Evolutionary conservation across 139 green algal genomes (phyloP).

Genomic region (Parachlorella kessleri): DNA sequence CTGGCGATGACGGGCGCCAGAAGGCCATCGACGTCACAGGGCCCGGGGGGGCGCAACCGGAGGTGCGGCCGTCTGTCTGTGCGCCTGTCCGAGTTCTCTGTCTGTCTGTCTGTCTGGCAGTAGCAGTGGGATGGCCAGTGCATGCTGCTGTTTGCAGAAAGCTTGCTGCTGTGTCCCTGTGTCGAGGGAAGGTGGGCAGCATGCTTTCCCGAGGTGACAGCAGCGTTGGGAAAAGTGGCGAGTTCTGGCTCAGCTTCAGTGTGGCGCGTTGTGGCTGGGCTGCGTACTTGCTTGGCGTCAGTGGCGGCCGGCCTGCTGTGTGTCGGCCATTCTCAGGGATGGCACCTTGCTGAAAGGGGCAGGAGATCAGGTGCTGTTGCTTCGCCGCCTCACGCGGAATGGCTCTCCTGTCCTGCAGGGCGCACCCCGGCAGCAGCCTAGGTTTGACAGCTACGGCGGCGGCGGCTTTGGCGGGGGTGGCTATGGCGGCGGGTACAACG

Average conservation of each 20-base stretch:
- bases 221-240: too few relatives aligned
- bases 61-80: neutral
- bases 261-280: too few relatives aligned
- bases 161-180: neutral
- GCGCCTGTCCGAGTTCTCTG: neutral
- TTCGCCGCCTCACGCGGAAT: too few relatives aligned
- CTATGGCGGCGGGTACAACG: neutral
- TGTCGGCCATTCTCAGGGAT: too few relatives aligned
- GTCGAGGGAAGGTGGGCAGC: too few relatives aligned
- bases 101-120: neutral
- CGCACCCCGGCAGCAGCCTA: conserved; percentile 34
- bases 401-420: too few relatives aligned
- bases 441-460: conserved; percentile 29
- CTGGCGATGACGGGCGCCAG: conserved; percentile 57
- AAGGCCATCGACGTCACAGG: conserved; percentile 58
- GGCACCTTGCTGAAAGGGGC: too few relatives aligned
- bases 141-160: neutral
- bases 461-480: neutral
- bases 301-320: too few relatives aligned
- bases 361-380: too few relatives aligned
- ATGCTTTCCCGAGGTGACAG: too few relatives aligned
- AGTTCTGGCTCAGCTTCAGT: too few relatives aligned
- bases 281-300: too few relatives aligned
- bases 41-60: conserved; percentile 19
- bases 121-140: neutral